Conservation (phyloP, 495 filamentous ascomycete species). For the Aspergillus nidulans region DNA sequence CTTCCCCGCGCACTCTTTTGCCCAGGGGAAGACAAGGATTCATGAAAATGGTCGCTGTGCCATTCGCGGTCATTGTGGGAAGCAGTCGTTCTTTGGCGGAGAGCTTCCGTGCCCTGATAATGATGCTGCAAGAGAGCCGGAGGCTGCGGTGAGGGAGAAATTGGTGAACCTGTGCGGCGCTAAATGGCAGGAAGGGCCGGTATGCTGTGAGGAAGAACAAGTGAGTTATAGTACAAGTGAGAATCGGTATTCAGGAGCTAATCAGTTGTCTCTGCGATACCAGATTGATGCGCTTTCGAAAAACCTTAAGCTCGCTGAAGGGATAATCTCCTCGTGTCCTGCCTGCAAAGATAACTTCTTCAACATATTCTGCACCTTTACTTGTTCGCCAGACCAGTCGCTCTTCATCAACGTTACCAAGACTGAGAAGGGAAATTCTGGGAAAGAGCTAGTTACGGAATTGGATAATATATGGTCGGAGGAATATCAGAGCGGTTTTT, state of each 20-base stretch:
- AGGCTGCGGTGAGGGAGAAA: conserved; percentile 62
- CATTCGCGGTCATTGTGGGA: conserved; percentile 85
- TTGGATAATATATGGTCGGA: conserved; percentile 86
- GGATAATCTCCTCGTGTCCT: conserved; percentile 86
- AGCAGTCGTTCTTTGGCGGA: conserved; percentile 78
- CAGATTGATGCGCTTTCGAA: conserved; percentile 71
- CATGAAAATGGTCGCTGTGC: conserved; percentile 91
- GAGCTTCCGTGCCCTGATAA: conserved; percentile 95
- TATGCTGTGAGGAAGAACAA: conserved; percentile 84
- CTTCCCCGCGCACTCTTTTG: conserved; percentile 28
- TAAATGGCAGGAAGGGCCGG: conserved; percentile 73
- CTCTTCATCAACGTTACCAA: conserved; percentile 91
- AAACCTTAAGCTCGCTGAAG: conserved; percentile 81
- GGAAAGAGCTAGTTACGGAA: conserved; percentile 75
- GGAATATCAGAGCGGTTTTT: conserved; percentile 84
- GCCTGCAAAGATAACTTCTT: conserved; percentile 97
- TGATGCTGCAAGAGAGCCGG: conserved; percentile 68
- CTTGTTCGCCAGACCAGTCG: conserved; percentile 94
- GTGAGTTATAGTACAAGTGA: conserved; percentile 32
- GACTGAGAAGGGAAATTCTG: conserved; percentile 56
- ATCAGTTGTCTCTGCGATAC: neutral
- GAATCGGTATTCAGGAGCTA: neutral
- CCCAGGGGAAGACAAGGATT: conserved; percentile 50
- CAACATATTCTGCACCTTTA: conserved; percentile 96
- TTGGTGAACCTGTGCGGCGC: conserved; percentile 81